Evolutionary conservation across 2,329 filamentous ascomycete genomes (phyloP), one percentile per base, ranked within the genome.

Genomic region (Arthroderma sp.): DNA sequence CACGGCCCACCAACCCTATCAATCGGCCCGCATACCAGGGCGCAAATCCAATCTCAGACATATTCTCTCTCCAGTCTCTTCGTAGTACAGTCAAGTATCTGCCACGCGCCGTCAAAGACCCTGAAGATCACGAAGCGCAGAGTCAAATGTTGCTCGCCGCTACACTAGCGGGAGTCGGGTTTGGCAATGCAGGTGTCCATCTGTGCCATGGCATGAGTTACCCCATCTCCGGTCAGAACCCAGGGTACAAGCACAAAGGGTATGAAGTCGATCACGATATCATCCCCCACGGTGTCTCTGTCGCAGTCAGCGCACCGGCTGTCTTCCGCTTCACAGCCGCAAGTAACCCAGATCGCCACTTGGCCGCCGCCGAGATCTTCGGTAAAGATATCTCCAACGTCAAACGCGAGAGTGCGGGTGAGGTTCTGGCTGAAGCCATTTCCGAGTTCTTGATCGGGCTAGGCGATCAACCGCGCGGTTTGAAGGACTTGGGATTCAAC

Each of bases 111-210:
- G 84, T 94, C 3, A 80, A 74, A 47, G 84, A 96, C 56, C 87
- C 89, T 0, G 87, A 94, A 31, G 91, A 98, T 61, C 73, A 77
- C 49, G 91, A 96, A 63, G 93, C 93, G 0, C 91, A 98, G 64
- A 83, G 78, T 30, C 80, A 96, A 64, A 98, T 98, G 93, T 73
- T 98, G 29, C 77, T 98, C 15, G 91, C 91, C 2, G 84, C 91
- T 1, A 98, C 91, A 0, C 71, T 98, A 2, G 91, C 93, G 0
- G 91, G 91, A 38, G 87, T 98, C 3, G 91, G 91, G 0, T 98
- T 98, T 61, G 91, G 93, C 15, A 98, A 98, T 57, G 93, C 93
- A 1, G 91, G 93, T 41, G 91, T 98, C 2, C 91, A 98, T 67
- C 71, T 85, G 6, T 85, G 81, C 61, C 81, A 85, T 60, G 81